Evolutionary conservation across 148 eudicot species (phyloP).

Genomic region (Fagopyrum esculentum): DNA sequence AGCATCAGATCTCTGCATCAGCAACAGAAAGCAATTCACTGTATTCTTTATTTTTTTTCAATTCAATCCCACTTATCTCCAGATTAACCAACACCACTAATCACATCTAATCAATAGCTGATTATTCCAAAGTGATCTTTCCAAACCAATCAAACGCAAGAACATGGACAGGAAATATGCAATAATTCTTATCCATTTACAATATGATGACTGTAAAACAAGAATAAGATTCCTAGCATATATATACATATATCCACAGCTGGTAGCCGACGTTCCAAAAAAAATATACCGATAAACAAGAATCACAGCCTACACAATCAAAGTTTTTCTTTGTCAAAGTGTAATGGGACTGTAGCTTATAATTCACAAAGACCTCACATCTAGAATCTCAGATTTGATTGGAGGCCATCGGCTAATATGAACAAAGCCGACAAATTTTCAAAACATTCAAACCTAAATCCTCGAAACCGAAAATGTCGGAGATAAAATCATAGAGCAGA

Average conservation of each 20-base stretch:
- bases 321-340: neutral
- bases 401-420: neutral
- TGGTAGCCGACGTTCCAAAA: neutral
- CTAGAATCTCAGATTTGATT: neutral
- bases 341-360: neutral
- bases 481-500: neutral
- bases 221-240: neutral
- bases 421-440: neutral
- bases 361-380: slow-evolving; percentile 1
- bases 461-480: neutral
- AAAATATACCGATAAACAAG: neutral
- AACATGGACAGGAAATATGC: neutral
- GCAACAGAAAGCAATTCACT: neutral
- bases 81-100: neutral
- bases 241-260: neutral
- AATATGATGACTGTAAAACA: neutral
- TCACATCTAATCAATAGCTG: neutral
- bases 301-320: neutral
- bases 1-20: slow-evolving; percentile 4
- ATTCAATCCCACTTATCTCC: neutral
- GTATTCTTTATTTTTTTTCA: neutral
- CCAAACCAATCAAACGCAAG: neutral
- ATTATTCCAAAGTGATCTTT: slow-evolving; percentile 1
- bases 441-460: neutral
- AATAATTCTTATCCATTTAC: neutral